Percentiles rank a stretch among this genome's conserved stretches.
These are phyloP conservation scores for Exophiala sideris DNA, from an alignment of 2,329 filamentous ascomycete species.

Conservation along the genomic window DNA sequence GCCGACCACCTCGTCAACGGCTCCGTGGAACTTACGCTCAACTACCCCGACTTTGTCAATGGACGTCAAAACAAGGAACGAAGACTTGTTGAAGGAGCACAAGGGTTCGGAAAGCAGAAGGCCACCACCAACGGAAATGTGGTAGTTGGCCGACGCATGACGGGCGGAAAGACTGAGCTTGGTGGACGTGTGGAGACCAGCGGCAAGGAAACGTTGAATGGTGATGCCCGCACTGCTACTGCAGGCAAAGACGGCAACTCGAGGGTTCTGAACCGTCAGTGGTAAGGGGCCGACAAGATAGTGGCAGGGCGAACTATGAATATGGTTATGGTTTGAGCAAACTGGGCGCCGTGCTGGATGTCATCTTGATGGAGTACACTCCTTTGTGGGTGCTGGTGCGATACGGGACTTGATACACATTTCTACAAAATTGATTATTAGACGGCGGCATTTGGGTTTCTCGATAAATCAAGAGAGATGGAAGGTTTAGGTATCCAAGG, in stretches of 20 bases:
- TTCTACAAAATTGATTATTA: no score
- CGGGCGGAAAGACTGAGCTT: conserved; percentile 27
- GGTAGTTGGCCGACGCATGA: conserved; percentile 26
- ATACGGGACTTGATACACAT: no score
- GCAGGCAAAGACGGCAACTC: conserved; percentile 17
- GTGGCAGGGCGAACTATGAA: neutral
- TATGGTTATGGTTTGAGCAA: no score
- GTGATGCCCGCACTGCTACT: conserved; percentile 11
- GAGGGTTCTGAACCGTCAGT: conserved; percentile 15
- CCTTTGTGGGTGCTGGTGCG: no score
- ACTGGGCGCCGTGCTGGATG: no score
- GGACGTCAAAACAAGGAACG: conserved; percentile 61
- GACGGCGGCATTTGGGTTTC: no score
- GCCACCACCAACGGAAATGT: conserved; percentile 15
- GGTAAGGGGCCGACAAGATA: neutral
- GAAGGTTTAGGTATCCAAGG: no score
- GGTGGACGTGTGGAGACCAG: conserved; percentile 24
- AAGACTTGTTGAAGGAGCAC: conserved; percentile 60
- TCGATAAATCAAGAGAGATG: no score
- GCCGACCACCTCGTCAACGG: conserved; percentile 87
- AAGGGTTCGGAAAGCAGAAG: conserved; percentile 51
- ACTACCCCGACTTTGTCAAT: conserved; percentile 97
- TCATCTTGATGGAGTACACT: no score
- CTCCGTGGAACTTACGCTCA: conserved; percentile 85
- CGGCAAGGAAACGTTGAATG: conserved; percentile 14